phyloP scores from a whole-genome alignment of 805 yeast species.

The Candida endomychidarum region DNA sequence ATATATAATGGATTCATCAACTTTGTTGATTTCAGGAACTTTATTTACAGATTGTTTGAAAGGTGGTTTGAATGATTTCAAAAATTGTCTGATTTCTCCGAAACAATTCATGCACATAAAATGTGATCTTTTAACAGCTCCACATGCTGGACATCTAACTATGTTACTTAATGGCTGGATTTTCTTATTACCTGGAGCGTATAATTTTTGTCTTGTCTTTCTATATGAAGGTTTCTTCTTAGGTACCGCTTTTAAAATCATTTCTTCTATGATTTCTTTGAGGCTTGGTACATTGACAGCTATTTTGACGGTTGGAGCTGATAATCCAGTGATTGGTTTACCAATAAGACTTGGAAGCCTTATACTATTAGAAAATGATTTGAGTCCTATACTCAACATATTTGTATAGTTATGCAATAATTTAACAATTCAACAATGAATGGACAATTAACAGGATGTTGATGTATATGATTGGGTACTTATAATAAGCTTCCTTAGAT shows the following conservation, averaged over 20 bases:
- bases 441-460: background rate
- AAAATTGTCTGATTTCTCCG: conserved; percentile 69
- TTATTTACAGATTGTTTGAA: conserved; percentile 8
- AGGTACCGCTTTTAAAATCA: conserved; percentile 80
- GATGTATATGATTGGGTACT: background rate
- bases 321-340: conserved; percentile 1
- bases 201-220: conserved; percentile 79
- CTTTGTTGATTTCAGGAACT: conserved; percentile 46
- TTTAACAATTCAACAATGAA: too few species aligned
- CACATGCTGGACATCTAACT: conserved; percentile 94
- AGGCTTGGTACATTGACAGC: conserved; percentile 7
- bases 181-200: conserved; percentile 82
- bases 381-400: conserved; percentile 6
- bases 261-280: conserved; percentile 45
- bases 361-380: background rate
- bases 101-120: conserved; percentile 93
- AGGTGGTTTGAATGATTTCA: conserved; percentile 53
- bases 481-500: background rate
- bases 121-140: conserved; percentile 86
- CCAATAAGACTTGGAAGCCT: conserved; percentile 9
- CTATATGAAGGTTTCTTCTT: conserved; percentile 89
- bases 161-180: conserved; percentile 71
- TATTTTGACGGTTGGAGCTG: conserved; percentile 1
- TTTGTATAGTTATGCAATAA: background rate
- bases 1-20: conserved; percentile 65